A percentile compares a stretch with the other conserved stretches of the same genome.
phyloP scores from a whole-genome alignment of 2,329 filamentous ascomycete genomes.

The Ophiosphaerella korrae region DNA sequence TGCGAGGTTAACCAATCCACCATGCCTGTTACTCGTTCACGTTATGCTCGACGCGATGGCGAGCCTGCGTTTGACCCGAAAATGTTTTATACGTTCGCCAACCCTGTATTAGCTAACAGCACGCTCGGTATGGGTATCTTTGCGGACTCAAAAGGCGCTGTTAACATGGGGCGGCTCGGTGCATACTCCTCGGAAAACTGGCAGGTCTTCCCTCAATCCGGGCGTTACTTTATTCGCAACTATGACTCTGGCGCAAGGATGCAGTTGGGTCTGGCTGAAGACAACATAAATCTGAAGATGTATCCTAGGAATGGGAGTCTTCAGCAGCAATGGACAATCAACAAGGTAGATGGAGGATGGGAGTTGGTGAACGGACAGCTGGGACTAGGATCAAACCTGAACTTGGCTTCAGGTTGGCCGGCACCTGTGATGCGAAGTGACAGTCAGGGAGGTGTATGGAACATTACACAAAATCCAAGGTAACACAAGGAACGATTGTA shows the following conservation, averaged over 20 bases:
- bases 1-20: neutral
- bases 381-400: neutral
- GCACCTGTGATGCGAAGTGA: slow-evolving; percentile 13
- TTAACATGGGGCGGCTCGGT: slow-evolving; percentile 10
- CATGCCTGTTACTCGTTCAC: neutral
- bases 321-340: slow-evolving; percentile 1
- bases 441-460: slow-evolving; percentile 9
- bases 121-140: slow-evolving; percentile 4
- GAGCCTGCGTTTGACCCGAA: slow-evolving; percentile 5
- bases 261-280: slow-evolving; percentile 13
- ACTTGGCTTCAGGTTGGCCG: neutral
- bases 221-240: slow-evolving; percentile 24
- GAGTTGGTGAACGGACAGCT: neutral
- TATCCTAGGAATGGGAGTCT: neutral
- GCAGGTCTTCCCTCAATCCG: slow-evolving; percentile 20
- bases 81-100: slow-evolving; percentile 12
- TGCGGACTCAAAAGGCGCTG: neutral
- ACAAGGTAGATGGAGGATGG: neutral
- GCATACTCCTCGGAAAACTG: slow-evolving; percentile 20
- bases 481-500: neutral
- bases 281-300: neutral
- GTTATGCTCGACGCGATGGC: neutral
- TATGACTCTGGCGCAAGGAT: slow-evolving; percentile 16
- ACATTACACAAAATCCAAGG: slow-evolving; percentile 16
- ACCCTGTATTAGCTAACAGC: neutral